Evolutionary conservation across 208 protist genomes (phyloP).

Genomic region (Angomonas ambiguus): DNA sequence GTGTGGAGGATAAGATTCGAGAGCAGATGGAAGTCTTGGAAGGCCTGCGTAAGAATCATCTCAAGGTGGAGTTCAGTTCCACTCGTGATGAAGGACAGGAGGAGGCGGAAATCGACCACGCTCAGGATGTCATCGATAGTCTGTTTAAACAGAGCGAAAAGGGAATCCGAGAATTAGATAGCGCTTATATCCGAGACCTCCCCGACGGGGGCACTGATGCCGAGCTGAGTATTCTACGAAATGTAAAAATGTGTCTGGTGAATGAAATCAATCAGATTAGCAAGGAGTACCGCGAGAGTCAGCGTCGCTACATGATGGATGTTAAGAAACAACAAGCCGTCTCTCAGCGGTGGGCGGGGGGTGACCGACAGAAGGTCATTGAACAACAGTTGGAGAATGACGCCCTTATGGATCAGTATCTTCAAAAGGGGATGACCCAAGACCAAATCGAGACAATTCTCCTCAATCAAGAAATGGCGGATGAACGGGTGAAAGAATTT

Average conservation of each 20-base stretch:
- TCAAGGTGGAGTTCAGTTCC: conserved; percentile 89
- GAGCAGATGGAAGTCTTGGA: conserved; percentile 73
- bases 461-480: conserved; percentile 86
- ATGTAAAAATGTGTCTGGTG: conserved; percentile 91
- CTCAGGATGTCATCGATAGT: conserved; percentile 76
- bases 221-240: conserved; percentile 86
- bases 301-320: conserved; percentile 89
- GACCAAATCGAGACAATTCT: conserved; percentile 92
- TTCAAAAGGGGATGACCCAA: conserved; percentile 90
- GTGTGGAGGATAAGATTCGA: conserved; percentile 55
- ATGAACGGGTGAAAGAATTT: conserved; percentile 91
- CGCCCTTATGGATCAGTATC: conserved; percentile 85
- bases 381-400: conserved; percentile 87
- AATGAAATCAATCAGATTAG: conserved; percentile 85
- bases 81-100: conserved; percentile 73
- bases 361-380: conserved; percentile 73
- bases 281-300: conserved; percentile 87
- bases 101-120: conserved; percentile 72
- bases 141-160: conserved; percentile 85
- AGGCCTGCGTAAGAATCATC: conserved; percentile 67
- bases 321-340: conserved; percentile 90
- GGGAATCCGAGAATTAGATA: conserved; percentile 66
- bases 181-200: conserved; percentile 64
- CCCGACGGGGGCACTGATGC: conserved; percentile 82
- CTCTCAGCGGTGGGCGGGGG: conserved; percentile 73